These are phyloP conservation scores for Phialemonium atrogriseum DNA, from an alignment of 2,329 filamentous ascomycete species.

Conservation along the genomic window DNA sequence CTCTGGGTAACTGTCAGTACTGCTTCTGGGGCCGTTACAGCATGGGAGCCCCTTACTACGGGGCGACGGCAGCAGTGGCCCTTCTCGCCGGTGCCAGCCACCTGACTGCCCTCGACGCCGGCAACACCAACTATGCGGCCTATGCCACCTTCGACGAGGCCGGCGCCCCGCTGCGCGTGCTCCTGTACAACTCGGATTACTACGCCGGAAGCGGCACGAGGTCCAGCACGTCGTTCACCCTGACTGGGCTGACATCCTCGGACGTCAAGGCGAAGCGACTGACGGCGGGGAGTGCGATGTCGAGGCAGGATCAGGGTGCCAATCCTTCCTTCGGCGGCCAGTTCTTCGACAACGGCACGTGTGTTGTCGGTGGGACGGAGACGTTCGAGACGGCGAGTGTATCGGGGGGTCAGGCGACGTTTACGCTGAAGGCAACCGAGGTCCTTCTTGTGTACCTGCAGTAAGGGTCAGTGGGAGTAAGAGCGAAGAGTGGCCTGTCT, in stretches of 20 bases:
- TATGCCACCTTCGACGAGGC: conserved; percentile 35
- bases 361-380: conserved; percentile 30
- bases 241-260: conserved; percentile 29
- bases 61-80: conserved; percentile 38
- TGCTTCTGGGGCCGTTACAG: conserved; percentile 38
- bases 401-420: conserved; percentile 26
- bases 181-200: conserved; percentile 40
- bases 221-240: conserved; percentile 27
- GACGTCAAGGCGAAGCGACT: conserved; percentile 33
- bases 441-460: conserved; percentile 38
- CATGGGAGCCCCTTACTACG: conserved; percentile 44
- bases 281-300: conserved; percentile 32
- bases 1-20: conserved; percentile 42
- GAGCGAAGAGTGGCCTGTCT: no score
- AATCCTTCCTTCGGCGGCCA: conserved; percentile 36
- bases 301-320: conserved; percentile 33
- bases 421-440: conserved; percentile 35
- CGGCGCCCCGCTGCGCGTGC: conserved; percentile 24
- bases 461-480: no score
- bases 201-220: conserved; percentile 24
- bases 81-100: conserved; percentile 32
- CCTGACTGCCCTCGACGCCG: conserved; percentile 35
- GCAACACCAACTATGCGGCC: conserved; percentile 31
- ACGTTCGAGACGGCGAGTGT: conserved; percentile 26
- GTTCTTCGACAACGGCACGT: conserved; percentile 35